Evolutionary conservation across 257 asterid genomes (phyloP).

Genomic region (Fraxinus cuspidata): DNA sequence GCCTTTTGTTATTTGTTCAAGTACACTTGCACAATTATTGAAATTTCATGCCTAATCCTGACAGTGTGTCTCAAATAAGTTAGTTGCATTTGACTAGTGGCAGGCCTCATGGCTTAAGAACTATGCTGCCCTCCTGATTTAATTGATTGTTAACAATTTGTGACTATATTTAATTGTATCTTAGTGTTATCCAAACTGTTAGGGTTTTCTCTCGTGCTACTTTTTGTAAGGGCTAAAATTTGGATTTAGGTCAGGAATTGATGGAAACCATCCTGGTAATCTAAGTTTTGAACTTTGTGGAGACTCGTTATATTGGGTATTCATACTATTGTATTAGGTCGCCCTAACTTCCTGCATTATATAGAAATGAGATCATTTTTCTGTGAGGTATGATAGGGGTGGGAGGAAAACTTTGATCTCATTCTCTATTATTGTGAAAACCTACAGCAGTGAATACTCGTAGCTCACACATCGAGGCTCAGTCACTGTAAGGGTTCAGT

Average conservation of each 20-base stretch:
- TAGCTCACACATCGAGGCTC: too few relatives aligned
- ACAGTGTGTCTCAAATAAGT: not conserved
- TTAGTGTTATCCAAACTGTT: not conserved
- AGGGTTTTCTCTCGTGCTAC: not conserved
- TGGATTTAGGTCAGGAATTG: not conserved
- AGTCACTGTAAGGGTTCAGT: too few relatives aligned
- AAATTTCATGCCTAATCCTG: not conserved
- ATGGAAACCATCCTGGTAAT: not conserved
- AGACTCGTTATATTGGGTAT: not conserved
- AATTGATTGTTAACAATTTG: not conserved
- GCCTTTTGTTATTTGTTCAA: not conserved
- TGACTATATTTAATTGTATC: too few relatives aligned
- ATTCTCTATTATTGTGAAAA: not conserved
- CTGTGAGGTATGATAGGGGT: not conserved
- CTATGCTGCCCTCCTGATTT: not conserved
- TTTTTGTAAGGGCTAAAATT: not conserved
- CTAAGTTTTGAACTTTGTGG: too few relatives aligned
- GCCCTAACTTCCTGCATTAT: not conserved
- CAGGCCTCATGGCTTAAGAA: not conserved
- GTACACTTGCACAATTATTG: not conserved
- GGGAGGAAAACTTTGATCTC: not conserved
- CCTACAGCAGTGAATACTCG: too few relatives aligned
- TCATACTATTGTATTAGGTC: not conserved
- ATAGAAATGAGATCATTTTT: not conserved
- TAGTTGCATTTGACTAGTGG: not conserved